phyloP scores from a whole-genome alignment of 2,329 filamentous ascomycete genomes.

The Pseudogymnoascus sp. region DNA sequence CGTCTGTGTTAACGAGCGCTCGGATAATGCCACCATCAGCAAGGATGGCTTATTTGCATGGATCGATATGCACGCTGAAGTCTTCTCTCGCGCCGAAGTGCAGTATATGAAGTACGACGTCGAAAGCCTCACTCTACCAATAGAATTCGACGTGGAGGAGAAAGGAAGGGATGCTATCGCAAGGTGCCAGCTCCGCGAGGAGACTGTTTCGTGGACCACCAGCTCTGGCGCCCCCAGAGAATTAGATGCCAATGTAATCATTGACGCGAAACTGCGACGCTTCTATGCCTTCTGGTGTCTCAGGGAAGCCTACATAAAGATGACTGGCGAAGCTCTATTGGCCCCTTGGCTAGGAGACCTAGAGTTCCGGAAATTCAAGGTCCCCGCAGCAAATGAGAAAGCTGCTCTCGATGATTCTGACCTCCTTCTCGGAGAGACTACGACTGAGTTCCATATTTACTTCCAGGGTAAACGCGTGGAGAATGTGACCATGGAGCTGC shows the following conservation, averaged over 20 bases:
- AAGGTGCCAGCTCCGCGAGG: conserved; percentile 22
- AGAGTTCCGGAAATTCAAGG: conserved; percentile 54
- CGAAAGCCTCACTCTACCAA: conserved; percentile 24
- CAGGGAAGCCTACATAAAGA: conserved; percentile 75
- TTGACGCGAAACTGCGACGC: conserved; percentile 54
- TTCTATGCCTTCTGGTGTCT: conserved; percentile 76
- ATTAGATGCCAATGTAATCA: conserved; percentile 29
- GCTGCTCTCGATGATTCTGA: conserved; percentile 9
- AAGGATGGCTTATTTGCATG: conserved; percentile 56
- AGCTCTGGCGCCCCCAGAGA: conserved; percentile 26
- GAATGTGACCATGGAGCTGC: conserved; percentile 25
- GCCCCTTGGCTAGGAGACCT: conserved; percentile 64
- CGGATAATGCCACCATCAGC: conserved; percentile 49
- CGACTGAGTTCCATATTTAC: conserved; percentile 18
- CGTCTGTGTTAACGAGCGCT: conserved; percentile 66
- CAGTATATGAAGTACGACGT: conserved; percentile 46
- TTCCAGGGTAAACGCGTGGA: conserved; percentile 22
- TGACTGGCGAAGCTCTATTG: conserved; percentile 69
- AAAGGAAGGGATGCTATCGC: conserved; percentile 17
- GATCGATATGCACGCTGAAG: conserved; percentile 64
- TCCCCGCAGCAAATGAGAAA: conserved; percentile 17
- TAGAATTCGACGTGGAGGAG: neutral
- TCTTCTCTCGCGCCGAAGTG: conserved; percentile 57
- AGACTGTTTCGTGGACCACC: conserved; percentile 14
- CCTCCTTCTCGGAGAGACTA: conserved; percentile 17